phyloP scores from a whole-genome alignment of 371 early-diverging fungal species.

The Parasitella parasitica region DNA sequence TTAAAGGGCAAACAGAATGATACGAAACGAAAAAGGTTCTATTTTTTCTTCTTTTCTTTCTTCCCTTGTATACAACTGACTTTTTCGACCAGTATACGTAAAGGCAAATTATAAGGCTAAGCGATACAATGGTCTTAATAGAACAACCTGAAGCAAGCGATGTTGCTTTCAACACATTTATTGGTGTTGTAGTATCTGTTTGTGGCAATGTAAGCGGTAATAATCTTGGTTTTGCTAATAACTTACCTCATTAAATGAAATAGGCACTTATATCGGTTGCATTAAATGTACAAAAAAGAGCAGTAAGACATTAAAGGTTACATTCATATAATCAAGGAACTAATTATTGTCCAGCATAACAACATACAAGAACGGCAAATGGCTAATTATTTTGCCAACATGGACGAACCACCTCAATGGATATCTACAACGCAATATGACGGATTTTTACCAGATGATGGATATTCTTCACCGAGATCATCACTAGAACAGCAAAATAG shows the following conservation, averaged over 20 bases:
- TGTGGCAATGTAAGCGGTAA: slow-evolving; percentile 57
- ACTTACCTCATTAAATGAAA: not conserved
- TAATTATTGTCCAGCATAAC: too few relatives aligned
- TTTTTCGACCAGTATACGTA: not conserved
- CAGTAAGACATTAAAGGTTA: slow-evolving; percentile 50
- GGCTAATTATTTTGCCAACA: slow-evolving; percentile 47
- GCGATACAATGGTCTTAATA: not conserved
- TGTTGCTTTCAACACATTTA: slow-evolving; percentile 49
- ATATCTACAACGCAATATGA: slow-evolving; percentile 24
- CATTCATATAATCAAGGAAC: too few relatives aligned
- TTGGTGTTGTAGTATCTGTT: slow-evolving; percentile 64
- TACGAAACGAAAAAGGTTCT: not conserved
- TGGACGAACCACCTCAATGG: slow-evolving; percentile 49
- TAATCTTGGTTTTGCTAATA: not conserved
- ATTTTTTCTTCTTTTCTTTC: not conserved
- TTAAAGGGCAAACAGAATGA: not conserved
- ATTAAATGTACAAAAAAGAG: slow-evolving; percentile 70
- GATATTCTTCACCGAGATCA: slow-evolving; percentile 49
- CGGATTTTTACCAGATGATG: slow-evolving; percentile 49
- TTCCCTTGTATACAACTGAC: not conserved
- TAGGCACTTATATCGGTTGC: slow-evolving; percentile 70
- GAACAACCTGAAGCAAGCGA: slow-evolving; percentile 2
- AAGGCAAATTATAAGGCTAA: not conserved
- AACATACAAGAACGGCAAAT: slow-evolving; percentile 46
- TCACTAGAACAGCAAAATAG: slow-evolving; percentile 34